These are phyloP conservation scores for Entomortierella lignicola DNA, from an alignment of 192 early-diverging fungal genomes.

Conservation along the genomic window DNA sequence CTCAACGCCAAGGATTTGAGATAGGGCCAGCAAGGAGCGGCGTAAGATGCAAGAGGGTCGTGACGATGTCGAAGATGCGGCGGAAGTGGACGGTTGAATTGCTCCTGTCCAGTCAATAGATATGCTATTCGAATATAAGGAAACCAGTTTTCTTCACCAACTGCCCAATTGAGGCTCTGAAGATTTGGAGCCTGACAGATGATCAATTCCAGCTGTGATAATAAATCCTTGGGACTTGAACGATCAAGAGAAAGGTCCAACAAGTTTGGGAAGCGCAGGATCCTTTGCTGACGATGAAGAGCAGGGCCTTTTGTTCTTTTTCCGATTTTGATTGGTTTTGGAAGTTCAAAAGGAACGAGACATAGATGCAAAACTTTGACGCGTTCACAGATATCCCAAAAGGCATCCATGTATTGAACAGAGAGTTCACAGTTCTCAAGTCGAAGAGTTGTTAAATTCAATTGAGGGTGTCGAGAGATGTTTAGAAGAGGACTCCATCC, in stretches of 20 bases:
- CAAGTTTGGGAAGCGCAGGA: too few relatives aligned
- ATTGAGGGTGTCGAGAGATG: background rate
- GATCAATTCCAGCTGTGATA: too few relatives aligned
- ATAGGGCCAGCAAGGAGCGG: background rate
- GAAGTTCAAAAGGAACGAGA: background rate
- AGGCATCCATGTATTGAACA: background rate
- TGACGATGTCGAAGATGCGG: background rate
- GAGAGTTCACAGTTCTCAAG: background rate
- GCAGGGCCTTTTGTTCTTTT: background rate
- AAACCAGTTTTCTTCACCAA: background rate
- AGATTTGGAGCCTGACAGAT: too few relatives aligned
- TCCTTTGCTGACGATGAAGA: too few relatives aligned
- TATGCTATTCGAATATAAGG: background rate
- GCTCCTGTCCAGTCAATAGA: background rate
- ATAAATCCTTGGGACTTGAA: too few relatives aligned
- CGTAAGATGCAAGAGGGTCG: background rate
- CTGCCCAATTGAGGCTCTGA: too few relatives aligned
- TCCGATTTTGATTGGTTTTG: background rate
- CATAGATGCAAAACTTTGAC: background rate
- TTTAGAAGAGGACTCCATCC: background rate
- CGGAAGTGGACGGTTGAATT: background rate
- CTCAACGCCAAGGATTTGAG: background rate
- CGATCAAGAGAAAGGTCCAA: too few relatives aligned
- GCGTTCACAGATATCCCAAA: conserved; percentile 1
- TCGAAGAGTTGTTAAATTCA: background rate